Evolutionary conservation across 177 flowering plant species (phyloP), one percentile per base, ranked within the genome.

Genomic region (Vitis hybrid): DNA sequence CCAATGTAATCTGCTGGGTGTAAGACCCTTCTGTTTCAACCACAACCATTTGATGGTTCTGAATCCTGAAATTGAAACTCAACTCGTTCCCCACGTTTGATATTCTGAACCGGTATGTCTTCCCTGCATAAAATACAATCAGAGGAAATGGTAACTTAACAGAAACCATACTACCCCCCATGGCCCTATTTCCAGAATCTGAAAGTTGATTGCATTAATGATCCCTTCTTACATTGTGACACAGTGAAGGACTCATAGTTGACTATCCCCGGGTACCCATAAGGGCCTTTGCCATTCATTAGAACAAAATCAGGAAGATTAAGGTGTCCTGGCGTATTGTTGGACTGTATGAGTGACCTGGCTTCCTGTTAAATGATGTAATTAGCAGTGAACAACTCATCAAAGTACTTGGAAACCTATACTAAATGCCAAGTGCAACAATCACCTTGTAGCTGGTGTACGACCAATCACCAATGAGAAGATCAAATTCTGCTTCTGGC

Each of bases 21-120:
- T 88, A 88, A 5, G 92, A 85, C 51, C 92, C 94, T 74, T 90
- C 94, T 8, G 87, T 82, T 64, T 88, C 94, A 11, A 90, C 90
- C 74, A 90, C 49, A 62, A 83, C 70, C 90, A 90, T 81, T 48
- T 26, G 31, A 76, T 90, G 94, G 58, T 78, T 78, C 22, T 86
- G 86, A 57, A 90, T 84, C 73, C 82, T 79, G 72, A 87, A 86
- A 60, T 89, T 87, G 65, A 84, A 75, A 73, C 88, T 85, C 65
- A 72, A 51, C 2, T 39, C 64, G 5, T 10, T 76, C 31, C 94
- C 92, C n/a, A 83, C 87, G 20, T 88, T 89, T 4, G 90, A 85
- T 77, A 89, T 79, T 62, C 94, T 76, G 10, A 89, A 78, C 52
- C 82, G 20, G 66, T 88, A 87, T 0, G 89, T 86, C 67, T 75